A percentile compares a stretch with the other conserved stretches of the same genome.
phyloP scores from a whole-genome alignment of 768 basidiomycete species.

The Hemileccinum rubropunctum region DNA sequence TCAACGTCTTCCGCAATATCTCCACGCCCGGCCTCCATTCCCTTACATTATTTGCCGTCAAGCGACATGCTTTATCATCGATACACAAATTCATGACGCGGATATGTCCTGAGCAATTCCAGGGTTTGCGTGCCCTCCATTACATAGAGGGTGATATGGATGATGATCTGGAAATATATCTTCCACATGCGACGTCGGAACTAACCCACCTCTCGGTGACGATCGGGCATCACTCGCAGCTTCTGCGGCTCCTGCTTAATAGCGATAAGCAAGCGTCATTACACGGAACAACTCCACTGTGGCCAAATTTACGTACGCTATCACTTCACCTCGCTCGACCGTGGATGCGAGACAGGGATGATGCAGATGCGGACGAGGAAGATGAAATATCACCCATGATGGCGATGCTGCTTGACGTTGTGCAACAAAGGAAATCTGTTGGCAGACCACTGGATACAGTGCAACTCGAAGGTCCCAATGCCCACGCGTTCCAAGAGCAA shows the following conservation, averaged over 20 bases:
- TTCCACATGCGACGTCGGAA: slow-evolving; percentile 31
- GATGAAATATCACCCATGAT: slow-evolving; percentile 31
- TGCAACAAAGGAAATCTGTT: slow-evolving; percentile 31
- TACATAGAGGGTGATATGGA: slow-evolving; percentile 36
- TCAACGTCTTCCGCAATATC: slow-evolving; percentile 35
- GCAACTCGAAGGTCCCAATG: slow-evolving; percentile 26
- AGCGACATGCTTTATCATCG: slow-evolving; percentile 28
- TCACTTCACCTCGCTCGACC: slow-evolving; percentile 26
- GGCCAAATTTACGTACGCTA: slow-evolving; percentile 31
- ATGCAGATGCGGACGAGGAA: slow-evolving; percentile 30
- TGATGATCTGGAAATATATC: slow-evolving; percentile 35
- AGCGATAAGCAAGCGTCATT: slow-evolving; percentile 34
- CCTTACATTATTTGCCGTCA: slow-evolving; percentile 26
- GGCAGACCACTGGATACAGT: slow-evolving; percentile 25
- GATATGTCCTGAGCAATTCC: slow-evolving; percentile 34
- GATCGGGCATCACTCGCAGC: slow-evolving; percentile 31
- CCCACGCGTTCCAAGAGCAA: slow-evolving; percentile 26
- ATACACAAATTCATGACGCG: slow-evolving; percentile 37
- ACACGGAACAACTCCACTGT: slow-evolving; percentile 29
- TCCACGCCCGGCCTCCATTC: slow-evolving; percentile 29
- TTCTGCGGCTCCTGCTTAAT: slow-evolving; percentile 32
- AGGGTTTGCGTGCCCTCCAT: slow-evolving; percentile 29
- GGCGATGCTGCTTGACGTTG: slow-evolving; percentile 30
- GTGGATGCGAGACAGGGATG: slow-evolving; percentile 32
- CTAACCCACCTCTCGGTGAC: slow-evolving; percentile 35